Conservation (phyloP, 2,329 filamentous ascomycete genomes). For the Diaporthe sp. region DNA sequence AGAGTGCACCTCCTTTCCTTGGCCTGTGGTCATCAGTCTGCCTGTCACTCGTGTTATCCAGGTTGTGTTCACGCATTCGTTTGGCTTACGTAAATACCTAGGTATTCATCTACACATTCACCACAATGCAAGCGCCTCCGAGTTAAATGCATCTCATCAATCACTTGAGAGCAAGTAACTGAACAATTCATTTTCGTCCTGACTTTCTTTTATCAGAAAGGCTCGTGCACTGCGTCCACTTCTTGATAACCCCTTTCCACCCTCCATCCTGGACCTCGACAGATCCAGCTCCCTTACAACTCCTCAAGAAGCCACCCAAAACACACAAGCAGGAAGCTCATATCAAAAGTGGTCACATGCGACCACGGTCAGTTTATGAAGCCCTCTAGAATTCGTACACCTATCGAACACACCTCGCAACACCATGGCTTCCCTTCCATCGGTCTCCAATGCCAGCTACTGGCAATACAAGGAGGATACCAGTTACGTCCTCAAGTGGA, state of each 20-base stretch:
- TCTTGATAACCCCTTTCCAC: neutral
- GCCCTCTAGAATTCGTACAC: neutral
- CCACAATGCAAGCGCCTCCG: neutral
- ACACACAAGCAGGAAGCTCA: neutral
- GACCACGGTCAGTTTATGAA: accelerated
- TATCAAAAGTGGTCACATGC: neutral
- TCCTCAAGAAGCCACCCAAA: too few species aligned
- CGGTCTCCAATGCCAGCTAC: neutral
- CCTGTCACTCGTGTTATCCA: too few species aligned
- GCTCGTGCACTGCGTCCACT: neutral
- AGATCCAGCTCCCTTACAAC: neutral
- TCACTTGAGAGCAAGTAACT: neutral
- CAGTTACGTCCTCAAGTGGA: conserved; percentile 15
- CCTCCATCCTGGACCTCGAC: neutral
- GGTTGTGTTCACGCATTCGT: neutral
- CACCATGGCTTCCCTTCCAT: neutral
- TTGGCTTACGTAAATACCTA: neutral
- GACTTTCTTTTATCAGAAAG: neutral
- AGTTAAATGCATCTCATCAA: neutral
- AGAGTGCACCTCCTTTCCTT: too few species aligned
- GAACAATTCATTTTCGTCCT: neutral
- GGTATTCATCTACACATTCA: neutral
- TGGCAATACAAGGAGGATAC: conserved; percentile 11
- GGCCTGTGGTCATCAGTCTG: neutral
- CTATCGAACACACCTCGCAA: neutral